Conservation (phyloP, 257 asterid genomes). For the Nicotiana attenuata region DNA sequence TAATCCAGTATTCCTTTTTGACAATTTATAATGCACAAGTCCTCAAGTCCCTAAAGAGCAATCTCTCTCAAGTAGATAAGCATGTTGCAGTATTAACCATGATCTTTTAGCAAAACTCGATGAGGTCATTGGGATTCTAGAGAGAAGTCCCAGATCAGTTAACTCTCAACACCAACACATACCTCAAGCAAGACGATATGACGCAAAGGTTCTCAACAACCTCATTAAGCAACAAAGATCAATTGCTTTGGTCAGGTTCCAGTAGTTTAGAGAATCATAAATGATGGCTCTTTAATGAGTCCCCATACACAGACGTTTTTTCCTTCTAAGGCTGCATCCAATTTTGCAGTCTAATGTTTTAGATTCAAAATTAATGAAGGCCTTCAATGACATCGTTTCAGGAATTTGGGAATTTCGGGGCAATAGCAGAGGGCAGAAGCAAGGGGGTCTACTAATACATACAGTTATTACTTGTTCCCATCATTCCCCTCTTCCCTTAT, state of each 20-base stretch:
- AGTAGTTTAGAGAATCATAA: background rate
- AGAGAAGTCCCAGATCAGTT: background rate
- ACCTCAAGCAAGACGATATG: background rate
- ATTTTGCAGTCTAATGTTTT: background rate
- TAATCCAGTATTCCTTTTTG: background rate
- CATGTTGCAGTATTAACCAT: background rate
- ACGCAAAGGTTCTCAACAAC: background rate
- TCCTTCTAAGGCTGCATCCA: background rate
- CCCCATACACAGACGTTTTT: background rate
- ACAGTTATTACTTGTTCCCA: background rate
- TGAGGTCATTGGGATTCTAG: background rate
- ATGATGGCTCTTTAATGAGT: background rate
- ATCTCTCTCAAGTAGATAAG: background rate
- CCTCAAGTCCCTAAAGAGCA: background rate
- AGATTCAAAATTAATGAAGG: background rate
- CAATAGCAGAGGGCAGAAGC: background rate
- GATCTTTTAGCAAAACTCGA: background rate
- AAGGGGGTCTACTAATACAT: background rate
- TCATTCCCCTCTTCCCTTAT: background rate
- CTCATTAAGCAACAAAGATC: background rate
- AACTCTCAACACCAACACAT: background rate
- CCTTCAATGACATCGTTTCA: background rate
- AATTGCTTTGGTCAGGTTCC: background rate
- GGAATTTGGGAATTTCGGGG: background rate
- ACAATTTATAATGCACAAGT: background rate